A percentile compares a stretch with the other conserved stretches of the same genome.
Conservation (phyloP, 371 early-diverging fungal species). For the Actinomortierella ambigua region DNA sequence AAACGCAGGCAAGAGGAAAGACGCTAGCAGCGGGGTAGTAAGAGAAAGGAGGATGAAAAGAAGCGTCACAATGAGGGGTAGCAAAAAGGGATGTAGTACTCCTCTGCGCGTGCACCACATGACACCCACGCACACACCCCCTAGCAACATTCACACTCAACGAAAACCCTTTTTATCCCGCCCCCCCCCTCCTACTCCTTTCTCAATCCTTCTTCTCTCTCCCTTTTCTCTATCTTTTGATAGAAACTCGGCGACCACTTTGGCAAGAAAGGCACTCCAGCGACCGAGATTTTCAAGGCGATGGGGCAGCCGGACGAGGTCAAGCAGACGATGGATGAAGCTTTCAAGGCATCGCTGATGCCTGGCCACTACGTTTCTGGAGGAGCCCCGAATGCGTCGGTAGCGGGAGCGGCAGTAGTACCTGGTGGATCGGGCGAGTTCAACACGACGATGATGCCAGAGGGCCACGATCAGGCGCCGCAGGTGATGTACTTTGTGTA, state of each 20-base stretch:
- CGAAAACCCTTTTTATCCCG: no score
- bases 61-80: no score
- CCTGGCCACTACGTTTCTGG: conserved; percentile 46
- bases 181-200: no score
- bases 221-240: no score
- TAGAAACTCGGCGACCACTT: conserved; percentile 51
- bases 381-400: neutral
- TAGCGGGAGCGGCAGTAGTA: neutral
- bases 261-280: conserved; percentile 53
- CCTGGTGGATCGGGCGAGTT: conserved; percentile 20
- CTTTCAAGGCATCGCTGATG: conserved; percentile 44
- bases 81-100: no score
- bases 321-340: conserved; percentile 42
- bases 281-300: conserved; percentile 45
- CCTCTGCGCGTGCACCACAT: no score
- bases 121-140: no score
- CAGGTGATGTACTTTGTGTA: conserved; percentile 56
- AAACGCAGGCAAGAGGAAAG: no score
- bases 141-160: no score
- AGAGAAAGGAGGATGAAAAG: no score
- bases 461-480: conserved; percentile 2
- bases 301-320: conserved; percentile 64
- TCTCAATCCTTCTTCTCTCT: no score
- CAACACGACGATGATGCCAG: conserved; percentile 40
- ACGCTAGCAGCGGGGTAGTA: no score